A percentile compares a stretch with the other conserved stretches of the same genome.
Conservation (phyloP, 768 basidiomycete species). For the Mycena pura region DNA sequence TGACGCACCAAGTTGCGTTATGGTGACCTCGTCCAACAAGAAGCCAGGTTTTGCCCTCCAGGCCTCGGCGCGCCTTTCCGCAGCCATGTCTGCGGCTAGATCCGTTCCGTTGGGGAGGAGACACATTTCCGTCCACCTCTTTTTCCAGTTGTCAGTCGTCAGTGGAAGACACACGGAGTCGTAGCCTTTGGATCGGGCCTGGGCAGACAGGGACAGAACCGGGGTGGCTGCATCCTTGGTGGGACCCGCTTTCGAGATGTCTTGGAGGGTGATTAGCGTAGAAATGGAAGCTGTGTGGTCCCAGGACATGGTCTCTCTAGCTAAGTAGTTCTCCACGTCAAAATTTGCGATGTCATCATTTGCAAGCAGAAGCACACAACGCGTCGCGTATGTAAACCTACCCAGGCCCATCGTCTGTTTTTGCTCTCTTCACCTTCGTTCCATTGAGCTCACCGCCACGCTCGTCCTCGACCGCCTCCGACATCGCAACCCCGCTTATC, state of each 20-base stretch:
- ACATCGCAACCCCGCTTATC: slow-evolving; percentile 63
- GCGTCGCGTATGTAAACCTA: neutral
- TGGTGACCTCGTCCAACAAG: slow-evolving; percentile 82
- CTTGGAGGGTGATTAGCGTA: slow-evolving; percentile 47
- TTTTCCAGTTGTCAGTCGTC: slow-evolving; percentile 87
- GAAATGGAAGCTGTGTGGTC: slow-evolving; percentile 44
- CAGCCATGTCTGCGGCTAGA: slow-evolving; percentile 46
- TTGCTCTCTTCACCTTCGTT: slow-evolving; percentile 38
- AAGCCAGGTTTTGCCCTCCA: slow-evolving; percentile 90
- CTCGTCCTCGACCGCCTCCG: slow-evolving; percentile 37
- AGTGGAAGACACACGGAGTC: slow-evolving; percentile 82
- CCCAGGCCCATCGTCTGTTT: slow-evolving; percentile 17
- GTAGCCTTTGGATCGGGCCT: slow-evolving; percentile 72
- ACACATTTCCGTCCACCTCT: slow-evolving; percentile 91
- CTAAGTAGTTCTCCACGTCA: neutral
- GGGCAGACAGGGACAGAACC: slow-evolving; percentile 55
- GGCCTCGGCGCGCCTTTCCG: slow-evolving; percentile 74
- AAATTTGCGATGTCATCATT: neutral
- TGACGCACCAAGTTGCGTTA: slow-evolving; percentile 84
- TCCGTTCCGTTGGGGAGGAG: slow-evolving; percentile 58
- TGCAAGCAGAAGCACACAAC: slow-evolving; percentile 2
- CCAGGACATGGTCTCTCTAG: slow-evolving; percentile 42
- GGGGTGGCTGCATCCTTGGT: slow-evolving; percentile 42
- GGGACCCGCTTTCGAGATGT: slow-evolving; percentile 43
- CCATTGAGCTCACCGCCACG: slow-evolving; percentile 33